A percentile compares a stretch with the other conserved stretches of the same genome.
Evolutionary conservation across 2,329 filamentous ascomycete species (phyloP).

Genomic region (Sordariomycetes sp.): DNA sequence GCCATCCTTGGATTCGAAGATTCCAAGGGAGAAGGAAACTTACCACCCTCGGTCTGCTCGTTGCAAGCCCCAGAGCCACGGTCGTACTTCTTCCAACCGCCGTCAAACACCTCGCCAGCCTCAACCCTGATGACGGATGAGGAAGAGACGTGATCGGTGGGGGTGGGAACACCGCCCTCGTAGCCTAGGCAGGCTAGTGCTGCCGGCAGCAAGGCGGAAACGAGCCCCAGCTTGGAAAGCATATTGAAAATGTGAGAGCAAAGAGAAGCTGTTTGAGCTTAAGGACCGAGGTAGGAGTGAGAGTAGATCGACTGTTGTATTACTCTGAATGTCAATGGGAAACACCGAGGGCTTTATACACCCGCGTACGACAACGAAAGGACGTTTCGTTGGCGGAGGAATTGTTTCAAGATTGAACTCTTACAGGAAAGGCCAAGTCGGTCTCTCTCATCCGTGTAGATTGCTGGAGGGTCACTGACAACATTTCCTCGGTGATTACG

Average conservation of each 20-base stretch:
- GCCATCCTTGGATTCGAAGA: no score
- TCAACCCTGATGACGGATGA: conserved; percentile 20
- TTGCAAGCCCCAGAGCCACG: conserved; percentile 27
- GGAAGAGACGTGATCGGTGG: conserved; percentile 15
- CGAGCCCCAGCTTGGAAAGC: not conserved
- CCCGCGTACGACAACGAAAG: no score
- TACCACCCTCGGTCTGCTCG: conserved; percentile 10
- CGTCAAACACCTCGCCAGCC: conserved; percentile 19
- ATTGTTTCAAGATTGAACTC: no score
- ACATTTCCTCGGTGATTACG: no score
- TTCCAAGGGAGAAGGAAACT: not conserved
- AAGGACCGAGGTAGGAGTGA: no score
- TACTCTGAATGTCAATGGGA: no score
- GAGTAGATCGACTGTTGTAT: no score
- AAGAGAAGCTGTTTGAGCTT: not conserved
- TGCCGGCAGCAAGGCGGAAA: not conserved
- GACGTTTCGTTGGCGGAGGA: no score
- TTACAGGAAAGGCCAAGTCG: no score
- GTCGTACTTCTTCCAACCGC: conserved; percentile 23
- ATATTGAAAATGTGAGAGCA: not conserved
- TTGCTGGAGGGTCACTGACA: no score
- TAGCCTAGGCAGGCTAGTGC: conserved; percentile 15
- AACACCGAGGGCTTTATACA: no score
- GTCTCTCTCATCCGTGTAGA: no score
- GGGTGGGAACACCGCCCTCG: conserved; percentile 16